These are phyloP conservation scores for Capsicum rhomboideum DNA, from an alignment of 257 asterid species.

Conservation along the genomic window DNA sequence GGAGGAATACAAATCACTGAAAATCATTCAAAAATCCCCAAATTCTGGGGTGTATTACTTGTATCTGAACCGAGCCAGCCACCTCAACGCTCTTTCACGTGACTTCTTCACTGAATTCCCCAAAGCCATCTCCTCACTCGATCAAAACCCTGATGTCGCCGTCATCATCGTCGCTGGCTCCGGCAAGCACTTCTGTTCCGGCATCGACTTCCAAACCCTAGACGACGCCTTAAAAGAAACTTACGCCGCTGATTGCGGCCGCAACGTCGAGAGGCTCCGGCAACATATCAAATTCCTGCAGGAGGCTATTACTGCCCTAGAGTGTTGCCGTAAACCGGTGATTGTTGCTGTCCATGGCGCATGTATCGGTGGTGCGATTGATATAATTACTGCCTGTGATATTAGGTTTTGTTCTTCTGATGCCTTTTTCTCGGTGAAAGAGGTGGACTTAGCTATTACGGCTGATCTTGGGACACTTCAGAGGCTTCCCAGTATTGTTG, in stretches of 20 bases:
- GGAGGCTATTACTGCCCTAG: constrained; percentile 58
- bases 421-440: constrained; percentile 66
- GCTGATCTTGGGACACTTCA: constrained; percentile 93
- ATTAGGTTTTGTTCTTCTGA: constrained; percentile 49
- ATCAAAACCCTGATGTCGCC: constrained; percentile 49
- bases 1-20: constrained; percentile 42
- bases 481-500: constrained; percentile 82
- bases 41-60: constrained; percentile 44
- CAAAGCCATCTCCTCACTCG: constrained; percentile 56
- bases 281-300: constrained; percentile 54
- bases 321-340: constrained; percentile 87
- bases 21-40: constrained; percentile 32
- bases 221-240: not conserved
- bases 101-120: constrained; percentile 84
- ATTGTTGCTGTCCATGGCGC: constrained; percentile 75
- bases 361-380: constrained; percentile 85
- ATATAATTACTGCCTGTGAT: constrained; percentile 76
- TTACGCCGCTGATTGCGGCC: constrained; percentile 33
- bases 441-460: constrained; percentile 73
- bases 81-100: constrained; percentile 58
- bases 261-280: constrained; percentile 51
- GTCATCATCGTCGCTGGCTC: constrained; percentile 56
- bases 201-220: constrained; percentile 54
- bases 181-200: constrained; percentile 80
- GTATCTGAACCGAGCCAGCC: constrained; percentile 43